These are phyloP conservation scores for Elsinoe australis DNA, from an alignment of 2,329 filamentous ascomycete genomes.

Conservation along the genomic window DNA sequence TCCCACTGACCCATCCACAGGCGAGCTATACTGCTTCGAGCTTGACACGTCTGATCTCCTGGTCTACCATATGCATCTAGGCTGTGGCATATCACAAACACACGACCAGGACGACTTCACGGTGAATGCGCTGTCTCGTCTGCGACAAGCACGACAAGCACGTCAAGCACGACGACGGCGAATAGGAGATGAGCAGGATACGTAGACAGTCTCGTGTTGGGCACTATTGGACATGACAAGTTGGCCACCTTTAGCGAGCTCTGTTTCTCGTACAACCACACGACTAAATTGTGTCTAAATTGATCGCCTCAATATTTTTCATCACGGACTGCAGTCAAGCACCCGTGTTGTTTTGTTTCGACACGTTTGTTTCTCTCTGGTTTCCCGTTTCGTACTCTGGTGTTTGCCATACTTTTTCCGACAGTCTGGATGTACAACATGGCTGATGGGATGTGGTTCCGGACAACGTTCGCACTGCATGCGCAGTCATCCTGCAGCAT, in stretches of 20 bases:
- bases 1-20: background rate
- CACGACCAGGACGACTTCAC: background rate
- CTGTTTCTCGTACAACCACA: slow-evolving; percentile 8
- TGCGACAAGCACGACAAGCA: too few species aligned
- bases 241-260: slow-evolving; percentile 10
- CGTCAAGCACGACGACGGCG: background rate
- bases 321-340: background rate
- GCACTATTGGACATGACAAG: slow-evolving; percentile 15
- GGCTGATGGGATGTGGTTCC: background rate
- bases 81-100: slow-evolving; percentile 3
- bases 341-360: slow-evolving; percentile 15
- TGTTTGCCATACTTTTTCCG: background rate
- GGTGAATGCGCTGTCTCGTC: slow-evolving; percentile 13
- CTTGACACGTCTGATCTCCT: background rate
- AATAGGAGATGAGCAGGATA: background rate
- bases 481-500: slow-evolving; percentile 8
- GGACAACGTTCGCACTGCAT: too few species aligned
- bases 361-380: background rate
- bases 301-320: slow-evolving; percentile 1
- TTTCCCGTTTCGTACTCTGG: background rate
- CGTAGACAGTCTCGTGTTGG: slow-evolving; percentile 5
- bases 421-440: background rate
- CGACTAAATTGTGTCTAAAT: background rate
- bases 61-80: background rate
- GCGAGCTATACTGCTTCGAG: background rate